Evolutionary conservation across 257 asterid species (phyloP).

Genomic region (Agastache rugosa): DNA sequence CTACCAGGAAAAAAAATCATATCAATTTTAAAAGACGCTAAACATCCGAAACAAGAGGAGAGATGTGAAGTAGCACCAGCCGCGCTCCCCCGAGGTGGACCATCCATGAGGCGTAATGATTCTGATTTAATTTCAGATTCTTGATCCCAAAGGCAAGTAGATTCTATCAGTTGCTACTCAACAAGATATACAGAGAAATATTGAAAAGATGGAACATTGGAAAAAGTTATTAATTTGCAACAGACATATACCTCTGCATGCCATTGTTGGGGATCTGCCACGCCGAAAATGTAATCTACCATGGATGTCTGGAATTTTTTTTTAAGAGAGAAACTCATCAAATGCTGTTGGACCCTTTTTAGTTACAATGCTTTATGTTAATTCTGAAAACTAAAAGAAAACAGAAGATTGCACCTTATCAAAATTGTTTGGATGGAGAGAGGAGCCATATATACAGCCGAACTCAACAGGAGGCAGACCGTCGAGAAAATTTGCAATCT

Average conservation of each 20-base stretch:
- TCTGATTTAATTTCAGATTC: conserved; percentile 70
- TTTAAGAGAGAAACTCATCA: neutral
- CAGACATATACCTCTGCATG: conserved; percentile 67
- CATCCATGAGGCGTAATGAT: conserved; percentile 91
- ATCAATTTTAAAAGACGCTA: neutral
- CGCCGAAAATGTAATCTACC: conserved; percentile 90
- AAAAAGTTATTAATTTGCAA: conserved; percentile 22
- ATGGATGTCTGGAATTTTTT: conserved; percentile 59
- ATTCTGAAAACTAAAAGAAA: neutral
- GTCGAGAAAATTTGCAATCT: conserved; percentile 55
- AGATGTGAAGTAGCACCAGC: conserved; percentile 56
- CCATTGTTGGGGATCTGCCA: conserved; percentile 84
- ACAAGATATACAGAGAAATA: conserved; percentile 13
- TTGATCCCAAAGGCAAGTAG: conserved; percentile 38
- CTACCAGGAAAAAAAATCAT: conserved; percentile 42
- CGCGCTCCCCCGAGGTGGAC: conserved; percentile 77
- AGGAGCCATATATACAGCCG: conserved; percentile 81
- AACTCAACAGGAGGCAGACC: conserved; percentile 83
- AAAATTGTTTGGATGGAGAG: conserved; percentile 79
- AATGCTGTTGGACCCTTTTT: neutral
- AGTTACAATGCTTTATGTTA: neutral
- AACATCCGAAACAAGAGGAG: conserved; percentile 17
- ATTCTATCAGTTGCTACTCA: conserved; percentile 25
- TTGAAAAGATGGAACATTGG: conserved; percentile 11
- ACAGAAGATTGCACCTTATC: conserved; percentile 57